Percentiles rank a stretch among this genome's conserved stretches.
These are phyloP conservation scores for Plasmodium cynomolgi DNA, from an alignment of 169 alveolate species.

Conservation along the genomic window DNA sequence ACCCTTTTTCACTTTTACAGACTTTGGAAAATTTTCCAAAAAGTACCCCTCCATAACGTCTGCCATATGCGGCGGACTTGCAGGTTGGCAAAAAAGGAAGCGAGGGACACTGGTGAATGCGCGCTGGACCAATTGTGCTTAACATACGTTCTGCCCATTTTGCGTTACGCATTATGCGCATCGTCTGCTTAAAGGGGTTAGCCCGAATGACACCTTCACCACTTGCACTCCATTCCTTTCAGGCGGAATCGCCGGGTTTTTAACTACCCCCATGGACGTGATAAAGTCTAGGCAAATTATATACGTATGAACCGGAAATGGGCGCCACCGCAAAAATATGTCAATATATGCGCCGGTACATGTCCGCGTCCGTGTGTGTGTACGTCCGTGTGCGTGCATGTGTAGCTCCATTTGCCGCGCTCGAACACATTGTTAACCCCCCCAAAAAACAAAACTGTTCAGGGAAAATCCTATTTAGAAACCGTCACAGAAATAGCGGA, in stretches of 20 bases:
- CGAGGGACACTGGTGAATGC: not conserved
- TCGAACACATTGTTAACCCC: not conserved
- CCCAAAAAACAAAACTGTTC: conserved; percentile 6
- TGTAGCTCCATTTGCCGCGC: not conserved
- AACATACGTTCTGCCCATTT: not conserved
- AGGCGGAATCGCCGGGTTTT: conserved; percentile 96
- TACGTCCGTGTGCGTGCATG: not conserved
- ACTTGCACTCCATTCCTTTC: conserved; percentile 9
- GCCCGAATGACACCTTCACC: not conserved
- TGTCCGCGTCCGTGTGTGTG: not conserved
- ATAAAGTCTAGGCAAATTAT: conserved; percentile 96
- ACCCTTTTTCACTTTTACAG: conserved; percentile 8
- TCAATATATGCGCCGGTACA: not conserved
- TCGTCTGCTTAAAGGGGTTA: conserved; percentile 40
- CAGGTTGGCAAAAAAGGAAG: conserved; percentile 14
- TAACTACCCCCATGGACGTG: conserved; percentile 97
- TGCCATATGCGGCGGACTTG: conserved; percentile 59
- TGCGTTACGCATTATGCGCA: conserved; percentile 63
- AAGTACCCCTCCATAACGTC: conserved; percentile 29
- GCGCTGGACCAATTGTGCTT: not conserved
- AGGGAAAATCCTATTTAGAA: conserved; percentile 37
- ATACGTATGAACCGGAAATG: conserved; percentile 82
- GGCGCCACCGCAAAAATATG: not conserved
- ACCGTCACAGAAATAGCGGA: conserved; percentile 30
- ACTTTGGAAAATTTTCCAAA: conserved; percentile 18